Evolutionary conservation across 2,329 filamentous ascomycete genomes (phyloP).

Genomic region (Xylaria sp.): DNA sequence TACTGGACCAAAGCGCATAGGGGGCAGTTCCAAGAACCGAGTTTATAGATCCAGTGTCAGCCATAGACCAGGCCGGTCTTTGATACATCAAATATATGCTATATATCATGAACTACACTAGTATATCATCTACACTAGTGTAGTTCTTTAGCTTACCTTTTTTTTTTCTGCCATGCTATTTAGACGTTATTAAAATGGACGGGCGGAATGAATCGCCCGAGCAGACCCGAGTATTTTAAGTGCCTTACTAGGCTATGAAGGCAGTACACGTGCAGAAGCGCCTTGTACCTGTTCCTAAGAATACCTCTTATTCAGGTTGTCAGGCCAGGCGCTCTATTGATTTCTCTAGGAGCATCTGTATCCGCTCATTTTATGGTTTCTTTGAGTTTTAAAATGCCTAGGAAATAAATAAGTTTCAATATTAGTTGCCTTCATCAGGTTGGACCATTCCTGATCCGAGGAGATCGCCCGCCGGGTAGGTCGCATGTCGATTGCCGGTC

Average conservation of each 20-base stretch:
- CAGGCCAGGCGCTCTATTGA: neutral
- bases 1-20: neutral
- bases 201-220: neutral
- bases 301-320: neutral
- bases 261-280: no score
- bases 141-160: neutral
- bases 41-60: neutral
- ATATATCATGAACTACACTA: no score
- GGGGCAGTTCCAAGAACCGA: neutral
- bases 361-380: neutral
- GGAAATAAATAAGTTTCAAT: neutral
- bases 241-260: neutral
- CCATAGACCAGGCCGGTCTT: neutral
- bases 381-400: neutral
- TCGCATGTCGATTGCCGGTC: slow-evolving; percentile 4
- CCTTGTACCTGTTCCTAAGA: no score
- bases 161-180: neutral
- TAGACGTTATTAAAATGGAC: neutral
- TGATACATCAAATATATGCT: neutral
- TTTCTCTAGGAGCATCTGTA: neutral
- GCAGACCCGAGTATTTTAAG: neutral
- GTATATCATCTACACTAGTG: neutral
- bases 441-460: neutral
- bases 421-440: neutral
- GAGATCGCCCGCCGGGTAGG: slow-evolving; percentile 1